A percentile compares a stretch with the other conserved stretches of the same genome.
Evolutionary conservation across 2,329 filamentous ascomycete genomes (phyloP).

Genomic region (Trichophaea hybrida): DNA sequence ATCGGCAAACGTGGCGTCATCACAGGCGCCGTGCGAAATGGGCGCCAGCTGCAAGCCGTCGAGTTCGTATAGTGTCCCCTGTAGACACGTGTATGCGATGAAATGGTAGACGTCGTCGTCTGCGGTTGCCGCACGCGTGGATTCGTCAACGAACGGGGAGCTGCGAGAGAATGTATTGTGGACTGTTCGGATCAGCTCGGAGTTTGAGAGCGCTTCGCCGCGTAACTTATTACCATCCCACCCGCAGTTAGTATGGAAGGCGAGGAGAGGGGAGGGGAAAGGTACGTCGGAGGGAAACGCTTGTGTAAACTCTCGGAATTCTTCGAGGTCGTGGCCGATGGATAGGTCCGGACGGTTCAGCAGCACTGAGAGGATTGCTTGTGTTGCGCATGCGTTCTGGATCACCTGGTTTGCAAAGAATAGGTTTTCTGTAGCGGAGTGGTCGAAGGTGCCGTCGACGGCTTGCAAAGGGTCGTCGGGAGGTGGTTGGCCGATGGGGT

Average conservation of each 20-base stretch:
- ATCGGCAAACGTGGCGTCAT: slow-evolving; percentile 54
- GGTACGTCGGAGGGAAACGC: slow-evolving; percentile 56
- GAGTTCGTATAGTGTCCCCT: slow-evolving; percentile 75
- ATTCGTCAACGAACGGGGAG: slow-evolving; percentile 84
- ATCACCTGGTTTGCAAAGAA: slow-evolving; percentile 98
- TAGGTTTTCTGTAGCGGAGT: slow-evolving; percentile 55
- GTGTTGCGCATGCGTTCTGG: slow-evolving; percentile 94
- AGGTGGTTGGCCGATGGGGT: slow-evolving; percentile 55
- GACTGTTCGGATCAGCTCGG: slow-evolving; percentile 56
- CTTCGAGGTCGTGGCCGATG: slow-evolving; percentile 53
- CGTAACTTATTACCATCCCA: slow-evolving; percentile 34
- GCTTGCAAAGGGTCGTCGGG: slow-evolving; percentile 37
- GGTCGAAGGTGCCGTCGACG: slow-evolving; percentile 68
- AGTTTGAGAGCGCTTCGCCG: slow-evolving; percentile 58
- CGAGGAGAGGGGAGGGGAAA: background rate
- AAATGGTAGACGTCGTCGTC: slow-evolving; percentile 94
- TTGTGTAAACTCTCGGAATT: slow-evolving; percentile 80
- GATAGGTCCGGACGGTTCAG: slow-evolving; percentile 66
- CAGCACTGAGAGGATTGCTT: slow-evolving; percentile 80
- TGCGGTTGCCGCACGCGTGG: slow-evolving; percentile 47
- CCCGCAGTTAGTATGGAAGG: background rate
- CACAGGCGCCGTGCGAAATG: slow-evolving; percentile 71
- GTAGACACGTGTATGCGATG: slow-evolving; percentile 78
- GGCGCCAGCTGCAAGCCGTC: slow-evolving; percentile 88
- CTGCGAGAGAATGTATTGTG: slow-evolving; percentile 85